Conservation (phyloP, 2,329 filamentous ascomycete species). For the Colletotrichum tropicicola region DNA sequence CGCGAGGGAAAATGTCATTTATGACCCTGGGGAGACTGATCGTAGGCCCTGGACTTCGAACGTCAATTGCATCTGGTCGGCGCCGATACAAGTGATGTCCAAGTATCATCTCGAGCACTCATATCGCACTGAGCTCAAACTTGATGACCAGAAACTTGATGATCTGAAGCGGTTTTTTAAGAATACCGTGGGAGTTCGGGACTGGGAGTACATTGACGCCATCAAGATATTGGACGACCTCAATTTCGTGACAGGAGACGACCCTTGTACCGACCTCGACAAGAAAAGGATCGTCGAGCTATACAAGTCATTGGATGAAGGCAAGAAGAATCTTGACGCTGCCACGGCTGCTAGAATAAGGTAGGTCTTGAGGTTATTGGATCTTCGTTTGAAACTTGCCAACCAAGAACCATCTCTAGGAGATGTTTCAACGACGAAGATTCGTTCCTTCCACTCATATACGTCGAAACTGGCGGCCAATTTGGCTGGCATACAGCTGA, state of each 20-base stretch:
- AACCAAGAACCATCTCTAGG: not conserved
- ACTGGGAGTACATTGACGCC: not conserved
- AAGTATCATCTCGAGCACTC: not conserved
- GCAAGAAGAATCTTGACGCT: not conserved
- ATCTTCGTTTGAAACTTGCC: too few relatives aligned
- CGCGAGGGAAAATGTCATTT: not conserved
- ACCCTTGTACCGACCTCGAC: too few relatives aligned
- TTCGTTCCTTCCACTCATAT: slow-evolving; percentile 24
- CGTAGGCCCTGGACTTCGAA: not conserved
- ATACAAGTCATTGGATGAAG: not conserved
- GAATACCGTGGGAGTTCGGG: not conserved
- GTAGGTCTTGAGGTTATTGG: too few relatives aligned
- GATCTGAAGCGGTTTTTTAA: not conserved
- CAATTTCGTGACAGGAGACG: too few relatives aligned
- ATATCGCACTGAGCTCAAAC: not conserved
- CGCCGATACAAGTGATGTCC: not conserved
- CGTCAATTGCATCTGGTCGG: not conserved
- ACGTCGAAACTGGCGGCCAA: not conserved
- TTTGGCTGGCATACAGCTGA: slow-evolving; percentile 37
- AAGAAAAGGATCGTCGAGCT: not conserved
- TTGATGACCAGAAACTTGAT: not conserved
- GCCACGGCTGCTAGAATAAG: too few relatives aligned
- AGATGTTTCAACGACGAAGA: not conserved
- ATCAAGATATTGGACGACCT: not conserved
- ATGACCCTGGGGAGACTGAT: not conserved